phyloP scores from a whole-genome alignment of 2,329 filamentous ascomycete genomes.

The Golovinomyces cichoracearum region DNA sequence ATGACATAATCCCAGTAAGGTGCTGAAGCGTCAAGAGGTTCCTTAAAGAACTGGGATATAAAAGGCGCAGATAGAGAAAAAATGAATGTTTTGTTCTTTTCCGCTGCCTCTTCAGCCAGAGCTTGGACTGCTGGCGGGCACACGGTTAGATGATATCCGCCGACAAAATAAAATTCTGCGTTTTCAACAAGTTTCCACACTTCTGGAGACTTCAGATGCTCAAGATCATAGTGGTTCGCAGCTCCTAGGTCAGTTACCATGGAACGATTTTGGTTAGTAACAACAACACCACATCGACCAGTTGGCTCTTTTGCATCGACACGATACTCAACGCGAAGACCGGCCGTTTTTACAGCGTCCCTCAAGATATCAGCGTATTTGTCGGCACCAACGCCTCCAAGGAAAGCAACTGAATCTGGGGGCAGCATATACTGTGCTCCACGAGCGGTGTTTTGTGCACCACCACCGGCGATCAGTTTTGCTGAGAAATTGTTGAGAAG shows the following conservation, averaged over 20 bases:
- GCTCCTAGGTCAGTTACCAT: slow-evolving; percentile 89
- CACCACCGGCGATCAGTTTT: slow-evolving; percentile 84
- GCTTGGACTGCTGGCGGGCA: slow-evolving; percentile 75
- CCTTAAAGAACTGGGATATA: slow-evolving; percentile 95
- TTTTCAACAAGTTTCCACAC: slow-evolving; percentile 82
- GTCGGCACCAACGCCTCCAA: slow-evolving; percentile 84
- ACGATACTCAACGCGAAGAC: slow-evolving; percentile 82
- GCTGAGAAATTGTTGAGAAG: slow-evolving; percentile 76
- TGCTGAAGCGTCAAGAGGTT: slow-evolving; percentile 58
- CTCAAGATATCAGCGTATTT: slow-evolving; percentile 78
- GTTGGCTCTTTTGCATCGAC: slow-evolving; percentile 65
- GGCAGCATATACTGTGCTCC: slow-evolving; percentile 91
- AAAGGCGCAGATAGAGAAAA: slow-evolving; percentile 88
- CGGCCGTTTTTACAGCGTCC: slow-evolving; percentile 64
- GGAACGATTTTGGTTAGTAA: slow-evolving; percentile 85
- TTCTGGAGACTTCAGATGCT: slow-evolving; percentile 71
- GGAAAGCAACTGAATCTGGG: slow-evolving; percentile 68
- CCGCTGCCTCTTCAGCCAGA: slow-evolving; percentile 68
- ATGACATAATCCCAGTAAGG: slow-evolving; percentile 92
- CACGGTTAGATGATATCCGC: slow-evolving; percentile 93
- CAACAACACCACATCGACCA: slow-evolving; percentile 83
- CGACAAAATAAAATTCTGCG: slow-evolving; percentile 73
- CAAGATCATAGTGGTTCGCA: slow-evolving; percentile 88
- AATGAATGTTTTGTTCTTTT: slow-evolving; percentile 72
- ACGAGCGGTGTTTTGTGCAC: slow-evolving; percentile 89